These are phyloP conservation scores for Yarrowia sp. DNA, from an alignment of 805 yeast genomes.

Conservation along the genomic window DNA sequence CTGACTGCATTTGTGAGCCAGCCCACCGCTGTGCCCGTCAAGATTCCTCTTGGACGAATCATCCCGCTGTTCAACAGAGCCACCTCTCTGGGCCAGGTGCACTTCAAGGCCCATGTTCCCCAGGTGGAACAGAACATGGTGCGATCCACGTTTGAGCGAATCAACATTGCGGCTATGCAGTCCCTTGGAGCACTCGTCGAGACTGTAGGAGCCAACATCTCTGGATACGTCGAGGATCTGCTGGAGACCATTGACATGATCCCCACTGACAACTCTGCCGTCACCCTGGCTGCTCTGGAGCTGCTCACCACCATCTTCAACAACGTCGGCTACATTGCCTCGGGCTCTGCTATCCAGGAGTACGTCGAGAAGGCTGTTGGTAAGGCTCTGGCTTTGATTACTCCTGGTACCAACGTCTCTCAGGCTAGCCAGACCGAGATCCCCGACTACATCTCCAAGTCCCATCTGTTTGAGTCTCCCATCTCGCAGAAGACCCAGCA, in stretches of 20 bases:
- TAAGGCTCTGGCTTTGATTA: slow-evolving; percentile 31
- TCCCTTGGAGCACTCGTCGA: slow-evolving; percentile 49
- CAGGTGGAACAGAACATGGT: slow-evolving; percentile 51
- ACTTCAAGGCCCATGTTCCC: slow-evolving; percentile 55
- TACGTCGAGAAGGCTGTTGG: slow-evolving; percentile 28
- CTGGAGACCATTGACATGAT: slow-evolving; percentile 27
- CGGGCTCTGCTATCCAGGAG: slow-evolving; percentile 38
- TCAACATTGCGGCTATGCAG: slow-evolving; percentile 52
- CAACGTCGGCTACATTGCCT: slow-evolving; percentile 17
- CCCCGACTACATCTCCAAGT: slow-evolving; percentile 43
- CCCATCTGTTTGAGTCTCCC: slow-evolving; percentile 41
- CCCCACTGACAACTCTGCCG: slow-evolving; percentile 38
- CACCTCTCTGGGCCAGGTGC: slow-evolving; percentile 60
- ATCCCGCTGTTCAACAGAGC: slow-evolving; percentile 59
- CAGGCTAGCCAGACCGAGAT: slow-evolving; percentile 23
- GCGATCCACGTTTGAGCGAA: slow-evolving; percentile 63
- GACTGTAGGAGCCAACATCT: slow-evolving; percentile 57
- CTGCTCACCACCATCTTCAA: slow-evolving; percentile 22
- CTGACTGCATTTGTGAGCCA: slow-evolving; percentile 57
- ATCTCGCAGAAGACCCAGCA: slow-evolving; percentile 17
- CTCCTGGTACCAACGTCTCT: slow-evolving; percentile 16
- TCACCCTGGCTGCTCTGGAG: slow-evolving; percentile 15
- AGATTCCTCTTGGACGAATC: slow-evolving; percentile 69
- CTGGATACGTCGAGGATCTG: slow-evolving; percentile 43
- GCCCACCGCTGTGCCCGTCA: slow-evolving; percentile 62